These are phyloP conservation scores for Salix arbutifolia DNA, from an alignment of 345 rosid genomes.

Conservation along the genomic window DNA sequence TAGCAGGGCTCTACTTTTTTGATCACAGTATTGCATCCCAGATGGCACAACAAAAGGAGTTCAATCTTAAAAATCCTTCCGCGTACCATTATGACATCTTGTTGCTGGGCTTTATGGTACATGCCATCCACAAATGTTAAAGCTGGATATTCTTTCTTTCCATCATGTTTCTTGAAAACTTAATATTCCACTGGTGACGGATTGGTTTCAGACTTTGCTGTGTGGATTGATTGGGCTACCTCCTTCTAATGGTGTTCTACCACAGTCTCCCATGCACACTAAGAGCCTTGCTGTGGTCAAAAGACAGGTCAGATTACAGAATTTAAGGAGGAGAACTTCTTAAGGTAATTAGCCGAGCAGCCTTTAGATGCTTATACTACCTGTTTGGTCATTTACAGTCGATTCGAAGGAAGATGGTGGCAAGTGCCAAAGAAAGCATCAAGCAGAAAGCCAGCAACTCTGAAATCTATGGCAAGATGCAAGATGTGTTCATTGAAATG, in stretches of 20 bases:
- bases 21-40: slow-evolving; percentile 85
- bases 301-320: slow-evolving; percentile 43
- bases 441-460: slow-evolving; percentile 50
- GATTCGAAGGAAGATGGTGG: slow-evolving; percentile 63
- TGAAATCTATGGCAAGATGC: slow-evolving; percentile 65
- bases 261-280: slow-evolving; percentile 95
- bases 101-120: slow-evolving; percentile 67
- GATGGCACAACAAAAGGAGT: slow-evolving; percentile 81
- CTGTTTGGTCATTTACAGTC: slow-evolving; percentile 30
- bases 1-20: slow-evolving; percentile 76
- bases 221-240: slow-evolving; percentile 83
- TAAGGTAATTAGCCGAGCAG: not conserved
- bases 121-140: not conserved
- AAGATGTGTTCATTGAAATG: slow-evolving; percentile 60
- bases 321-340: not conserved
- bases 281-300: slow-evolving; percentile 79
- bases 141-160: slow-evolving; percentile 1
- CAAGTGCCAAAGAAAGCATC: slow-evolving; percentile 70
- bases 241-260: slow-evolving; percentile 85
- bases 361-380: not conserved
- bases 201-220: slow-evolving; percentile 53
- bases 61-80: slow-evolving; percentile 76
- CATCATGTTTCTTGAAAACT: not conserved
- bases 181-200: not conserved
- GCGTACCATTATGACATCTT: slow-evolving; percentile 77